Conservation (phyloP, 164 flowering plant species). For the Tetracentron sinense region DNA sequence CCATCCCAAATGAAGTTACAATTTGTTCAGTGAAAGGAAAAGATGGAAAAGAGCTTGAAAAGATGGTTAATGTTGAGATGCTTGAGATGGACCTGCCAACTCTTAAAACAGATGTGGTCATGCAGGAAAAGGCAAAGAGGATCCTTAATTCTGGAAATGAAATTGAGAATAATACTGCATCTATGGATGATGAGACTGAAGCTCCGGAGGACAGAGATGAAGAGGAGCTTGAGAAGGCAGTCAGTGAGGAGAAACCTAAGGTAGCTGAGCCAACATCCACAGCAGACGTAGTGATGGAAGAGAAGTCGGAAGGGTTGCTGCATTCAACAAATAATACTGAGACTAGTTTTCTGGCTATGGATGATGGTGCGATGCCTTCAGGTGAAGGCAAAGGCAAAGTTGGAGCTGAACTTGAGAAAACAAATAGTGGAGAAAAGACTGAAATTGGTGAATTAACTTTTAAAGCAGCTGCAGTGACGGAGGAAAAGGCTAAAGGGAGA, state of each 20-base stretch:
- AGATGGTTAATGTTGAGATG: slow-evolving; percentile 5
- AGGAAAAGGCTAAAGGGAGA: slow-evolving; percentile 17
- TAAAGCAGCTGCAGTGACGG: slow-evolving; percentile 13
- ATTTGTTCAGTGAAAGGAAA: slow-evolving; percentile 8
- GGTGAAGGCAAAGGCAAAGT: not conserved
- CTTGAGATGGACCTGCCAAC: slow-evolving; percentile 8
- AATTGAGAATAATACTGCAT: slow-evolving; percentile 6
- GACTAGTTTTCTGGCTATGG: not conserved
- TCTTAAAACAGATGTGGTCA: slow-evolving; percentile 11
- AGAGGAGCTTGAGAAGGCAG: slow-evolving; percentile 12
- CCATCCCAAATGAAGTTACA: slow-evolving; percentile 17
- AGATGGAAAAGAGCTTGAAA: slow-evolving; percentile 12
- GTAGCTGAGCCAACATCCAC: slow-evolving; percentile 3
- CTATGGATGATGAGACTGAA: slow-evolving; percentile 43
- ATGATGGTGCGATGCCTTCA: slow-evolving; percentile 6
- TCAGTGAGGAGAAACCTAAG: slow-evolving; percentile 18
- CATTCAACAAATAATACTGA: not conserved
- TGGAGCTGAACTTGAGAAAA: slow-evolving; percentile 12
- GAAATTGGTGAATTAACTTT: slow-evolving; percentile 8
- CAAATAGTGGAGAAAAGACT: slow-evolving; percentile 7
- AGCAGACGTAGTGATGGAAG: slow-evolving; percentile 12
- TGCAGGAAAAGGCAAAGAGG: slow-evolving; percentile 7
- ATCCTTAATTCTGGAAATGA: slow-evolving; percentile 9
- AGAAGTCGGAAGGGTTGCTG: slow-evolving; percentile 5
- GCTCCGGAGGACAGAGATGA: slow-evolving; percentile 36